These are phyloP conservation scores for Metschnikowia arizonensis DNA, from an alignment of 805 yeast species.

Conservation along the genomic window DNA sequence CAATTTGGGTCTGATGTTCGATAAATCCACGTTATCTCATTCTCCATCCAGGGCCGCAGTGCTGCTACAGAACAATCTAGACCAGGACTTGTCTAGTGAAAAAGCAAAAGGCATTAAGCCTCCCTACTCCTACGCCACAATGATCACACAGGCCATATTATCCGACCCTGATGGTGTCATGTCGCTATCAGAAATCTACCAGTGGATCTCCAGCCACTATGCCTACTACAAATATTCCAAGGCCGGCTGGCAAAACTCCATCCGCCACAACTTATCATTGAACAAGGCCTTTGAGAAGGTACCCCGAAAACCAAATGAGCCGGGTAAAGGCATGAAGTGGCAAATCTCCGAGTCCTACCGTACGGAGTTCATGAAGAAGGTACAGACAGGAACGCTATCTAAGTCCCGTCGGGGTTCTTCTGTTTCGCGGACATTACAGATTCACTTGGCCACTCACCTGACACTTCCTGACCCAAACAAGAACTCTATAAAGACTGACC, in stretches of 20 bases:
- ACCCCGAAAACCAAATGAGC: conserved; percentile 91
- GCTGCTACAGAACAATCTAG: conserved; percentile 42
- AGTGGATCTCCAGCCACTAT: conserved; percentile 82
- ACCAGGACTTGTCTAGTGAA: conserved; percentile 75
- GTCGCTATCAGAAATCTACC: conserved; percentile 87
- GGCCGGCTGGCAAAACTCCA: conserved; percentile 98
- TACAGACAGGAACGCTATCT: conserved; percentile 69
- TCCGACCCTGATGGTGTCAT: conserved; percentile 84
- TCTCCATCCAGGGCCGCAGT: conserved; percentile 40
- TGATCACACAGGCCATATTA: conserved; percentile 95
- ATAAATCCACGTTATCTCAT: conserved; percentile 36
- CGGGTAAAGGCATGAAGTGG: conserved; percentile 99
- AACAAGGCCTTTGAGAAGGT: conserved; percentile 98
- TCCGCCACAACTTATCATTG: conserved; percentile 88
- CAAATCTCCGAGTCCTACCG: conserved; percentile 82
- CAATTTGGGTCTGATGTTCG: conserved; percentile 53
- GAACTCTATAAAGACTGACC: conserved; percentile 2
- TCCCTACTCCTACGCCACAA: conserved; percentile 94
- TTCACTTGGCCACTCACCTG: conserved; percentile 62
- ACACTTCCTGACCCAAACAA: conserved; percentile 42
- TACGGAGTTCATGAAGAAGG: conserved; percentile 77
- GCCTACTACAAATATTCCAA: conserved; percentile 89
- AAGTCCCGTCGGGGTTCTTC: conserved; percentile 77
- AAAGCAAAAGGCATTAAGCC: conserved; percentile 93
- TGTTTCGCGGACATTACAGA: conserved; percentile 73